Base-by-base conservation (phyloP, 1,284 basidiomycete species). In the Golubevia sp. region DNA sequence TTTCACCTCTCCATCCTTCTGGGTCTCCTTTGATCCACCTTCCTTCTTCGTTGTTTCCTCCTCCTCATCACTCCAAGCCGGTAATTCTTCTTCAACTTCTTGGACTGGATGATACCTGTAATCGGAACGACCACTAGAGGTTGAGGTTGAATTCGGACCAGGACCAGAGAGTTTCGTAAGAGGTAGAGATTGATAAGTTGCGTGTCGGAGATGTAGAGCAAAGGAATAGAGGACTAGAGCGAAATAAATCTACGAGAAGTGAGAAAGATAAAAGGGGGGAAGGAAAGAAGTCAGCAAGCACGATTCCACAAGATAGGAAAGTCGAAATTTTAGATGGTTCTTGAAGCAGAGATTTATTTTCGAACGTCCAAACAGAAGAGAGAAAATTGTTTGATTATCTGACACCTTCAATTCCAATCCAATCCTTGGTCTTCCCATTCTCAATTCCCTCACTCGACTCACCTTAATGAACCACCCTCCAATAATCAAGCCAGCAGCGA, bases 401-500 rank as follows among this genome's bases (percentile, higher is more conserved):
- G 30, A 34, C 30, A 34, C 11, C 11, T 34, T 34, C 30, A 3
- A 5, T 34, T 34, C 11, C 30, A 5, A 34, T 34, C 30, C 11
- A 5, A 34, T 34, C 30, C 11, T 23, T 52, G 7, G 13, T 52
- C 13, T 13, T 52, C 25, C 13, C 25, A 52, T 52, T 52, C 50
- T 13, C 51, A n/a, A 15, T 15, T 61, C n/a, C 51, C 21, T 13
- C 20, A 5, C 21, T 11, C 1, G 4, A 84, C 88, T 67, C 71
- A 95, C 95, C 89, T 99, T 99, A 76, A 90, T 85, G 18, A 94
- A 69, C 93, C 94, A 99, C 5, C 94, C 92, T 1, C 91, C 61
- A 18, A 91, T 84, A 60, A 99, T 89, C 52, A 97, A 90, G 0
- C 87, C 85, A 0, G 90, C 90, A 0, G 93, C 92, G 15, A 89